Evolutionary conservation across 2,329 filamentous ascomycete genomes (phyloP).

Genomic region (Colletotrichum musicola): DNA sequence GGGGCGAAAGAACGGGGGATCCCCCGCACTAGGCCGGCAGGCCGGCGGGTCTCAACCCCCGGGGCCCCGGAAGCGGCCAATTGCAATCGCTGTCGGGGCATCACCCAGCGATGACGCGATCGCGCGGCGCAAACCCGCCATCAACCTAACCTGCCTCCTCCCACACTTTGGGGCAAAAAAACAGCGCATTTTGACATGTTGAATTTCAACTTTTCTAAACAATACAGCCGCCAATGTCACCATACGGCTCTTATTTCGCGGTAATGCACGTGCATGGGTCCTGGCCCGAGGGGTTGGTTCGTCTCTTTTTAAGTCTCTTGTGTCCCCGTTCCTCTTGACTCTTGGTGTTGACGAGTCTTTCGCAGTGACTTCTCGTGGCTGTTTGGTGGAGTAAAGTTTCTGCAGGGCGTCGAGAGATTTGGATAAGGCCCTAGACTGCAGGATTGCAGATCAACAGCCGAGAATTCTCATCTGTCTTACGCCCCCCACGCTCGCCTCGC

Average conservation of each 20-base stretch:
- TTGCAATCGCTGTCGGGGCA: slow-evolving; percentile 1
- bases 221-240: neutral
- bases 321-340: neutral
- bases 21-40: slow-evolving; percentile 21
- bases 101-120: slow-evolving; percentile 33
- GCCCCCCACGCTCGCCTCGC: neutral
- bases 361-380: neutral
- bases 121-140: slow-evolving; percentile 34
- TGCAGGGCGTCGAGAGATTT: neutral
- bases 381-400: neutral
- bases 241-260: slow-evolving; percentile 19
- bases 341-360: neutral
- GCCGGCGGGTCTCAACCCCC: slow-evolving; percentile 14
- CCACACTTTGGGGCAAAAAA: slow-evolving; percentile 7
- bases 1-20: neutral
- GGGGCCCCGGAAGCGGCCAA: slow-evolving; percentile 28
- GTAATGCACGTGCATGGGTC: slow-evolving; percentile 22
- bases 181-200: slow-evolving; percentile 3
- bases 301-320: neutral
- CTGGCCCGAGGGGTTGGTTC: slow-evolving; percentile 7
- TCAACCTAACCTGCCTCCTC: slow-evolving; percentile 10
- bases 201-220: neutral
- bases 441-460: too few relatives aligned
- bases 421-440: neutral
- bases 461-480: neutral